Percentiles rank a stretch among this genome's conserved stretches.
phyloP scores from a whole-genome alignment of 371 early-diverging fungal genomes.

The Mucor mucedo region DNA sequence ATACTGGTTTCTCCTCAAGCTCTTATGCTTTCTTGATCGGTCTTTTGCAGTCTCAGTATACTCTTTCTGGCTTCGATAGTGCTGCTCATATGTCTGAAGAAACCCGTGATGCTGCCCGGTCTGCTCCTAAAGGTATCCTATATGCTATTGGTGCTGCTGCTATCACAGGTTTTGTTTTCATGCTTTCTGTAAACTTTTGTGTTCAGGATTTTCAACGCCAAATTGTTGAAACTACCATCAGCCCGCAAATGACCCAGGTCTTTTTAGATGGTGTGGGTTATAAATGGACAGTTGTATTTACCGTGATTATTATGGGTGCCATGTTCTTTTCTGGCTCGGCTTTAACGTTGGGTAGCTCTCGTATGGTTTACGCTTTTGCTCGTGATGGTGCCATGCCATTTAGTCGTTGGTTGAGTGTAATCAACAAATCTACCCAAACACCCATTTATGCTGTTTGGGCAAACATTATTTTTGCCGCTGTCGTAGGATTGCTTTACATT shows the following conservation, averaged over 20 bases:
- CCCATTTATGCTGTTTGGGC: slow-evolving; percentile 47
- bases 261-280: slow-evolving; percentile 60
- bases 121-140: slow-evolving; percentile 66
- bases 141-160: slow-evolving; percentile 54
- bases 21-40: slow-evolving; percentile 46
- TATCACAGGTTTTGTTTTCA: slow-evolving; percentile 50
- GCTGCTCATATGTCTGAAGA: slow-evolving; percentile 79
- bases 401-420: slow-evolving; percentile 51
- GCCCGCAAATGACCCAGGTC: slow-evolving; percentile 50
- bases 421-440: slow-evolving; percentile 34
- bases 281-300: slow-evolving; percentile 56
- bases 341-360: slow-evolving; percentile 61
- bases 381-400: slow-evolving; percentile 73
- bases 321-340: slow-evolving; percentile 65
- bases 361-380: slow-evolving; percentile 77
- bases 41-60: slow-evolving; percentile 53
- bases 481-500: slow-evolving; percentile 56
- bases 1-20: slow-evolving; percentile 40
- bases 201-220: slow-evolving; percentile 51
- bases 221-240: slow-evolving; percentile 47
- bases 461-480: slow-evolving; percentile 41
- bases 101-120: slow-evolving; percentile 64
- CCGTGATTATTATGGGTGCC: slow-evolving; percentile 58
- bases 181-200: slow-evolving; percentile 51
- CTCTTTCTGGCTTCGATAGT: slow-evolving; percentile 69